Evolutionary conservation across 1,284 basidiomycete genomes (phyloP), one percentile per base, ranked within the genome.

Genomic region (Cutaneotrichosporon sp.): DNA sequence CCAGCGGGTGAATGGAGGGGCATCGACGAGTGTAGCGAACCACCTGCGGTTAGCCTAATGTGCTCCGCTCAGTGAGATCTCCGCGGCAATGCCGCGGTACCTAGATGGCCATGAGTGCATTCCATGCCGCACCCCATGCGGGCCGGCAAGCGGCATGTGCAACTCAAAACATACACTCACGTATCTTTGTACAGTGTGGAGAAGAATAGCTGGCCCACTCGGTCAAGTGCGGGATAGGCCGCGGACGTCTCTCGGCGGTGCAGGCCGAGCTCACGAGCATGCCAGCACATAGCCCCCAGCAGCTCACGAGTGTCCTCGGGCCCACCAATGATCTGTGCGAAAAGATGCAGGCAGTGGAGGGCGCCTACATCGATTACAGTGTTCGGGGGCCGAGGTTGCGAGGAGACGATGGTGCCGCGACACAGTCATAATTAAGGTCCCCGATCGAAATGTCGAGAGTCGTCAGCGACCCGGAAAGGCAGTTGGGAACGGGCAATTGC

Each of bases 201-300:
- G 51, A 66, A 60, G 44, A 64, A 53, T 29, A 56, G 48, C 43
- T 60, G 53, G 19, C 50, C 58, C 20, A 57, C 55, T n/a, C 48
- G 43, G 33, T 66, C 62, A 14, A 55, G 43, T 2, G 57, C 34
- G 1, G 57, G 47, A 34, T 66, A 63, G 3, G 62, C 51, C 1
- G 47, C 51, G 2, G 63, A 56, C 17, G 59, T 64, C 24, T 61
- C 60, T 14, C 46, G 49, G n/a, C 57, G 52, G 48, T 64, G 59
- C 19, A 66, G 47, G 2, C 63, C 62, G 3, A 66, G 61, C 29
- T 64, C 59, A 2, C 57, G 55, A 10, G 59, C 57, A 12, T 65
- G 61, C 61, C 60, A 61, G 16, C 55, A 51, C 63, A 66, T 64
- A 49, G 61, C 59, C 32, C 59, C 52, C 37, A 63, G 47, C 43